Evolutionary conservation across 805 yeast species (phyloP).

Genomic region (Komagataella populi): DNA sequence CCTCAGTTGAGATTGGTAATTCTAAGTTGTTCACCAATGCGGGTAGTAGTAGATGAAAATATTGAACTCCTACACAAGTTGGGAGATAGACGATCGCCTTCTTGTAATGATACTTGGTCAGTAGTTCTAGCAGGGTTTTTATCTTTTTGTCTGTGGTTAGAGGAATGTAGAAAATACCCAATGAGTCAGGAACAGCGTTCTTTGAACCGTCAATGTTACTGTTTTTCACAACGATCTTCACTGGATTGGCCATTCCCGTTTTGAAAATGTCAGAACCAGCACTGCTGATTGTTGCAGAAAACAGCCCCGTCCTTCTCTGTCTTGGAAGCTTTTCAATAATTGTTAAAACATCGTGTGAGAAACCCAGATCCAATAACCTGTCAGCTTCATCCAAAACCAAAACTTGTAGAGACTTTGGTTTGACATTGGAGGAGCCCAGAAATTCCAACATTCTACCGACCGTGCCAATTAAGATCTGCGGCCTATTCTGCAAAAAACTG

Average conservation of each 20-base stretch:
- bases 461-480: conserved; percentile 78
- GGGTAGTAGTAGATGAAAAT: conserved; percentile 49
- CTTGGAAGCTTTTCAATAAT: conserved; percentile 67
- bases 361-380: conserved; percentile 66
- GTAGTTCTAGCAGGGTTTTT: conserved; percentile 37
- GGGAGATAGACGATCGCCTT: conserved; percentile 89
- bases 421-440: conserved; percentile 41
- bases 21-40: conserved; percentile 19
- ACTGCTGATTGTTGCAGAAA: conserved; percentile 83
- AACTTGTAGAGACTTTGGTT: conserved; percentile 52
- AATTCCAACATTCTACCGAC: conserved; percentile 85
- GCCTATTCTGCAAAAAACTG: conserved; percentile 33
- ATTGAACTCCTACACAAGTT: conserved; percentile 74
- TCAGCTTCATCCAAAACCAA: conserved; percentile 91
- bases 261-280: conserved; percentile 71
- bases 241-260: conserved; percentile 90
- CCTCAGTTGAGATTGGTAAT: conserved; percentile 4
- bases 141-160: conserved; percentile 51
- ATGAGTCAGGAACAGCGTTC: conserved; percentile 43
- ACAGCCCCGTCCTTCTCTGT: conserved; percentile 86
- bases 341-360: conserved; percentile 50
- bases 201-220: conserved; percentile 18
- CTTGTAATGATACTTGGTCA: conserved; percentile 42
- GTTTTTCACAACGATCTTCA: conserved; percentile 66
- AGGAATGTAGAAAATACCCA: conserved; percentile 47